Percentiles rank a stretch among this genome's conserved stretches.
phyloP scores from a whole-genome alignment of 2,329 filamentous ascomycete species.

The Geoglossum cookeanum region DNA sequence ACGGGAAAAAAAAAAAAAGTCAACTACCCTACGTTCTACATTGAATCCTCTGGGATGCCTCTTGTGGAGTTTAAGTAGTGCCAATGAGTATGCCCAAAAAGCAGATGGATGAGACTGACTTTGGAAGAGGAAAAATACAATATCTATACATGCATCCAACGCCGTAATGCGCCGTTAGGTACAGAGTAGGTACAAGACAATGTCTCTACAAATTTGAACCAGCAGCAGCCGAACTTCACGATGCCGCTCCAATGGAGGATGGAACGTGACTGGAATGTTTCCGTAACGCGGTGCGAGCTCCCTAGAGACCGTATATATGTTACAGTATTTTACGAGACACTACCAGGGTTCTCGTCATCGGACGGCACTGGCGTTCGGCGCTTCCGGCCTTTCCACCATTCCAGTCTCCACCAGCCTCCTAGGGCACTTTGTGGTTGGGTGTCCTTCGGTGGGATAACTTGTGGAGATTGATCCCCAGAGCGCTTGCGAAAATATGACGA shows the following conservation, averaged over 20 bases:
- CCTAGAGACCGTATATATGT: not conserved
- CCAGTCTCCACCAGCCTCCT: conserved; percentile 33
- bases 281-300: not conserved
- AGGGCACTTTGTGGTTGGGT: conserved; percentile 28
- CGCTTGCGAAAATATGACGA: not conserved
- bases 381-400: conserved; percentile 29
- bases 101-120: not conserved
- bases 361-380: not conserved
- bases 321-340: conserved; percentile 16
- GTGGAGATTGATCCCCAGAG: not conserved
- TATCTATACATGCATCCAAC: not conserved
- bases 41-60: not conserved
- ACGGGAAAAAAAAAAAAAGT: not conserved
- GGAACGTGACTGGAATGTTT: not conserved
- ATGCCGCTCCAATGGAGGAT: not conserved
- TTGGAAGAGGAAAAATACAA: not conserved
- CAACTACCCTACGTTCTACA: not conserved
- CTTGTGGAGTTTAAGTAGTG: not conserved
- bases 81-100: not conserved
- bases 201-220: not conserved
- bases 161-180: not conserved
- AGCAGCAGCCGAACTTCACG: not conserved
- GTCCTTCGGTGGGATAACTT: not conserved
- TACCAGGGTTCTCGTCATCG: not conserved
- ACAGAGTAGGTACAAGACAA: not conserved